These are phyloP conservation scores for Casaregolazyma lundiana DNA, from an alignment of 1,139 yeast species.

Conservation along the genomic window DNA sequence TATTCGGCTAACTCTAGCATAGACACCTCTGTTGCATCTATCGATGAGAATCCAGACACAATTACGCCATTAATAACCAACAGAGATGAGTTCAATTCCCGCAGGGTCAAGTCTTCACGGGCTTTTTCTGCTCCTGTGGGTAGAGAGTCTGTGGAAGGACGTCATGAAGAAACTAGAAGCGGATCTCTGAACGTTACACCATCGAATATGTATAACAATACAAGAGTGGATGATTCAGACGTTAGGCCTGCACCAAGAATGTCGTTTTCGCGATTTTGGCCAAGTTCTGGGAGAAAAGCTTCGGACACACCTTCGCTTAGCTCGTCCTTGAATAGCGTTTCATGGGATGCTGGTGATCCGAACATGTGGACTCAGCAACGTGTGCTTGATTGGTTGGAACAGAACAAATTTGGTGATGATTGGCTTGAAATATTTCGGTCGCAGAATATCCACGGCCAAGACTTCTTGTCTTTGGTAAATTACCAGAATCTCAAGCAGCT, in stretches of 20 bases:
- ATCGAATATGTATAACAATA: not conserved
- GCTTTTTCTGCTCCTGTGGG: not conserved
- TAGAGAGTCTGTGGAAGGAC: not conserved
- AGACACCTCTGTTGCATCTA: not conserved
- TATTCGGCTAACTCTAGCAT: conserved; percentile 8
- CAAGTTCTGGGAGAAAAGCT: not conserved
- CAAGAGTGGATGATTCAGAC: not conserved
- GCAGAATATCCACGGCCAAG: conserved; percentile 57
- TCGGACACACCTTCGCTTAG: conserved; percentile 5
- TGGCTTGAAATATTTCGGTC: conserved; percentile 65
- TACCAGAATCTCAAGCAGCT: conserved; percentile 51
- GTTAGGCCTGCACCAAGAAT: not conserved
- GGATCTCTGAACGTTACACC: not conserved
- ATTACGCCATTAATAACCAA: not conserved
- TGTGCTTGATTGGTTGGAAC: conserved; percentile 64
- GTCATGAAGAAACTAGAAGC: not conserved
- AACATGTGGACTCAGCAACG: conserved; percentile 65
- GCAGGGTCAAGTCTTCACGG: not conserved
- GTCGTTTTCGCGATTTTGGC: not conserved
- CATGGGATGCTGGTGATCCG: conserved; percentile 33
- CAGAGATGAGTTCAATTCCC: not conserved
- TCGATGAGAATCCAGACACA: not conserved
- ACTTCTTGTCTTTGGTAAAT: conserved; percentile 63
- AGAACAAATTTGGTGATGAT: conserved; percentile 60
- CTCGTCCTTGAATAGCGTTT: conserved; percentile 18